phyloP scores from a whole-genome alignment of 139 green algal species.

The Coelastrella sp. region DNA sequence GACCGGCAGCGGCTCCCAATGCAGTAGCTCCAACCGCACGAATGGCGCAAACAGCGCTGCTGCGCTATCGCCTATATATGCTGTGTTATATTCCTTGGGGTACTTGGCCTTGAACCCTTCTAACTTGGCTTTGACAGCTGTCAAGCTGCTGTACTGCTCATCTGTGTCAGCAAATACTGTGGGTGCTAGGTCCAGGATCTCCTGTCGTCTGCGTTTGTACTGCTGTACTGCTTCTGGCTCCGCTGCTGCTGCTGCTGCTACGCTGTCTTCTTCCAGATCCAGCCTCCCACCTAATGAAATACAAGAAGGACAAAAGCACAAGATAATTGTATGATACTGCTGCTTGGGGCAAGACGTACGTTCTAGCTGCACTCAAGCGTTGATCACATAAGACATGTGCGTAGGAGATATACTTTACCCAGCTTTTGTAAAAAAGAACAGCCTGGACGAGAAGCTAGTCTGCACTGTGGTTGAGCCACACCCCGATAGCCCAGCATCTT shows the following conservation, averaged over 20 bases:
- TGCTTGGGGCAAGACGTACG: no score
- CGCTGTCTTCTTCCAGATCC: conserved; percentile 41
- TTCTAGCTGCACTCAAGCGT: no score
- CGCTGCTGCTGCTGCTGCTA: conserved; percentile 43
- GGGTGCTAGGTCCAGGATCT: conserved; percentile 70
- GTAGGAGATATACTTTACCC: no score
- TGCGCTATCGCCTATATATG: conserved; percentile 84
- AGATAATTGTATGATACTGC: not conserved
- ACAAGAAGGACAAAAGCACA: not conserved
- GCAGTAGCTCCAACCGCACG: conserved; percentile 91
- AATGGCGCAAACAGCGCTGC: conserved; percentile 94
- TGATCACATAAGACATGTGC: no score
- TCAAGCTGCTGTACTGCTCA: conserved; percentile 81
- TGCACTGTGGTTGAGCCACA: no score
- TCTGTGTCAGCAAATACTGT: conserved; percentile 87
- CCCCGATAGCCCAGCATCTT: no score
- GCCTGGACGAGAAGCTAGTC: no score
- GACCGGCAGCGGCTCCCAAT: conserved; percentile 87
- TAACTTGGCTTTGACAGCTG: conserved; percentile 62
- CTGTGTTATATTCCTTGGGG: conserved; percentile 67
- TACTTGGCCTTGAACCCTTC: conserved; percentile 73
- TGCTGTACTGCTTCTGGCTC: conserved; percentile 42
- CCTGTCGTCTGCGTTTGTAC: conserved; percentile 65
- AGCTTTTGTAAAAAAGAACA: no score
- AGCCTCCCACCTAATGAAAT: conserved; percentile 17